These are phyloP conservation scores for Aspergillus kassunensis DNA, from an alignment of 495 filamentous ascomycete genomes.

Conservation along the genomic window DNA sequence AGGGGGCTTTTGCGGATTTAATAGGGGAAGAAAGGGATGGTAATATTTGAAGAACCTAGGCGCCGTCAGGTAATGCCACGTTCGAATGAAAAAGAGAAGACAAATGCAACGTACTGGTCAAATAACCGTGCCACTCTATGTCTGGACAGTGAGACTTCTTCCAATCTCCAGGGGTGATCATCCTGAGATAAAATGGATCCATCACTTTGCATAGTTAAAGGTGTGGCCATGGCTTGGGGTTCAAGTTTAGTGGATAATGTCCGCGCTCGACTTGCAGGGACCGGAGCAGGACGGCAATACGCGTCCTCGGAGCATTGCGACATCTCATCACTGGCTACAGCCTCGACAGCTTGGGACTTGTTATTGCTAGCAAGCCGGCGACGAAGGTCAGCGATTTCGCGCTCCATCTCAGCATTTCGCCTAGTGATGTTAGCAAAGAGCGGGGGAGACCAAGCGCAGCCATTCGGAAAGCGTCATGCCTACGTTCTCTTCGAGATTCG, in stretches of 20 bases:
- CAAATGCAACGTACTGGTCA: conserved; percentile 33
- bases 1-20: conserved; percentile 66
- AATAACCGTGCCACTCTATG: conserved; percentile 37
- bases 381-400: conserved; percentile 46
- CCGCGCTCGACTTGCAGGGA: conserved; percentile 25
- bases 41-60: conserved; percentile 69
- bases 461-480: background rate
- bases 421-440: conserved; percentile 23
- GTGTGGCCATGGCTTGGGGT: conserved; percentile 34
- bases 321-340: conserved; percentile 30
- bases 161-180: conserved; percentile 37
- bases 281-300: conserved; percentile 32
- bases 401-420: conserved; percentile 50
- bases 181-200: conserved; percentile 42
- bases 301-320: conserved; percentile 41
- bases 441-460: background rate
- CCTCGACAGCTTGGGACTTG: conserved; percentile 27
- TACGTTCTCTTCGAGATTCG: conserved; percentile 48
- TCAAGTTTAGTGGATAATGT: conserved; percentile 39
- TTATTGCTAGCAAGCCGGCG: conserved; percentile 35
- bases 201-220: conserved; percentile 37
- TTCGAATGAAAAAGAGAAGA: background rate
- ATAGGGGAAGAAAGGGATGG: conserved; percentile 80
- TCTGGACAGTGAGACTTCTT: conserved; percentile 40
- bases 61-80: conserved; percentile 13